Evolutionary conservation across 2,329 filamentous ascomycete genomes (phyloP).

Genomic region (Colletotrichum euphorbiae): DNA sequence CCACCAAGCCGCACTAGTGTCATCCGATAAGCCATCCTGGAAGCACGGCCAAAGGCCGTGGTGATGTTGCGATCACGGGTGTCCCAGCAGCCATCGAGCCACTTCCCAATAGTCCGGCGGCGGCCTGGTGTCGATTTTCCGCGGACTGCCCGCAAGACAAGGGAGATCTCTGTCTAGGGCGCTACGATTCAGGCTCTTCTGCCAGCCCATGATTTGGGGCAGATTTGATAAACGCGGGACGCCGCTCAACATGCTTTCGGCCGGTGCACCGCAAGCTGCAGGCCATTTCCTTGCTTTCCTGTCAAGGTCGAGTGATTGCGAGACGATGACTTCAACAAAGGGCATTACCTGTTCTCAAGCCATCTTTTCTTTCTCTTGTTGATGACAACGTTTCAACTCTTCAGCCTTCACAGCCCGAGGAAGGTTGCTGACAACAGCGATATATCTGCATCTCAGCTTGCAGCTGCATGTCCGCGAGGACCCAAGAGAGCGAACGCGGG

Average conservation of each 20-base stretch:
- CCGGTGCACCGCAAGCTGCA: conserved; percentile 28
- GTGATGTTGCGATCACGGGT: conserved; percentile 8
- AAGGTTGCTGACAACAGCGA: neutral
- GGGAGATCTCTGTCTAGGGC: conserved; percentile 29
- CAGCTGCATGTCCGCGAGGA: conserved; percentile 1
- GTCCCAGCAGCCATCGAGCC: conserved; percentile 12
- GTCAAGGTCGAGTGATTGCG: conserved; percentile 32
- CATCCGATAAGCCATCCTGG: conserved; percentile 36
- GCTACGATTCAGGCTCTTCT: conserved; percentile 27
- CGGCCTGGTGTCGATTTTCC: conserved; percentile 20
- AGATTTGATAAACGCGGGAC: conserved; percentile 13
- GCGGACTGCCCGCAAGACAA: conserved; percentile 36
- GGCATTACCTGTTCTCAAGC: neutral
- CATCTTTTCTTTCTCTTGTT: neutral
- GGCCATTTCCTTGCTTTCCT: conserved; percentile 19
- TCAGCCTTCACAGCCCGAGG: conserved; percentile 1
- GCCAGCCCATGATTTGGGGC: conserved; percentile 8
- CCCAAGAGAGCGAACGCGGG: conserved; percentile 2
- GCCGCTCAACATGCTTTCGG: conserved; percentile 25
- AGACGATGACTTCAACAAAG: conserved; percentile 20
- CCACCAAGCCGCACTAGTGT: conserved; percentile 34
- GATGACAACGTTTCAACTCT: neutral
- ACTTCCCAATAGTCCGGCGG: conserved; percentile 17
- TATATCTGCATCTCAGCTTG: conserved; percentile 5
- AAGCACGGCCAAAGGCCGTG: conserved; percentile 30